Conservation (phyloP, 371 early-diverging fungal species). For the Mycotypha africana region DNA sequence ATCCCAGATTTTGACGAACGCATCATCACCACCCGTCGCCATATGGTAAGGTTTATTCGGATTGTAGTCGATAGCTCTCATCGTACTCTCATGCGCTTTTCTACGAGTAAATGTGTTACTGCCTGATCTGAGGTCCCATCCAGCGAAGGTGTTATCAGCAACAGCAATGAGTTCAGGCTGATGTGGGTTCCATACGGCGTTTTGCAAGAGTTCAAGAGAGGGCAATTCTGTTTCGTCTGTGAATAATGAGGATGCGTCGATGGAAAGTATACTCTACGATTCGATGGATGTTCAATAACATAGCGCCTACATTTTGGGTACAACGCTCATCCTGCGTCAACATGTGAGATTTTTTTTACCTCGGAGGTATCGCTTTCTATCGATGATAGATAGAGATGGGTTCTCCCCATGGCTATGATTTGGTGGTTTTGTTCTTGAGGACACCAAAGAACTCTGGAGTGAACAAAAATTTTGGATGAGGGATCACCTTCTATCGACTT, state of each 20-base stretch:
- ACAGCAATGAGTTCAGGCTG: conserved; percentile 51
- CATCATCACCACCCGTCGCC: conserved; percentile 84
- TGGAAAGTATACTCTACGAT: conserved; percentile 6
- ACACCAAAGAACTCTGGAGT: conserved; percentile 35
- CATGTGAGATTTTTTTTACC: too few species aligned
- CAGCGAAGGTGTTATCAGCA: conserved; percentile 51
- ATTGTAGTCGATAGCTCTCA: conserved; percentile 80
- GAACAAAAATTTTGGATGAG: background rate
- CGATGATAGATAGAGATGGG: too few species aligned
- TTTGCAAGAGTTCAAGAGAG: conserved; percentile 22
- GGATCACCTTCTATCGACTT: too few species aligned
- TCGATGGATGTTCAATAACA: too few species aligned
- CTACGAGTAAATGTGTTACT: conserved; percentile 37
- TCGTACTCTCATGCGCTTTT: conserved; percentile 60
- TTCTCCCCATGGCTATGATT: conserved; percentile 24
- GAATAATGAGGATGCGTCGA: conserved; percentile 13
- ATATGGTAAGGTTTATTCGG: conserved; percentile 78
- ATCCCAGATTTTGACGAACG: conserved; percentile 82
- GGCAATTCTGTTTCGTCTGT: conserved; percentile 1
- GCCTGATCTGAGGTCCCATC: conserved; percentile 66
- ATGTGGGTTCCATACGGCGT: conserved; percentile 76
- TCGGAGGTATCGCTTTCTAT: too few species aligned
- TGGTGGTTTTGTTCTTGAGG: conserved; percentile 14
- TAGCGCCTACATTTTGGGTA: too few species aligned
- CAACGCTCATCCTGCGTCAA: too few species aligned